Evolutionary conservation across 768 basidiomycete species (phyloP).

Genomic region (Amanita phalloides): DNA sequence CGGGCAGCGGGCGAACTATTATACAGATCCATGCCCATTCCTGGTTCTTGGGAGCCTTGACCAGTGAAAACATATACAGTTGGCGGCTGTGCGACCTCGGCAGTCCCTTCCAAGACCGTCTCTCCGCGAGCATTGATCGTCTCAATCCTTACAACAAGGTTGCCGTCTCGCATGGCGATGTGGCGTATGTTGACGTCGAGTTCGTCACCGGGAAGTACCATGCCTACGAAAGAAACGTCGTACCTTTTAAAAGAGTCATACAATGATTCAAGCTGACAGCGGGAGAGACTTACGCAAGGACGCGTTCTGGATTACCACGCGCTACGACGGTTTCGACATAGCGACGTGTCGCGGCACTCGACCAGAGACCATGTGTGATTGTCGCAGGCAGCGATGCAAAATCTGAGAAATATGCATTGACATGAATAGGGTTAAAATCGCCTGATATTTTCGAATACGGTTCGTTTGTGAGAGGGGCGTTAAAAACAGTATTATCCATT

Average conservation of each 20-base stretch:
- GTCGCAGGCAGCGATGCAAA: constrained; percentile 90
- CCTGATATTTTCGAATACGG: constrained; percentile 94
- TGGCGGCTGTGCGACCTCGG: constrained; percentile 85
- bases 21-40: constrained; percentile 99
- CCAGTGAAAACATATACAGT: constrained; percentile 98
- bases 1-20: constrained; percentile 86
- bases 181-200: constrained; percentile 83
- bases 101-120: constrained; percentile 86
- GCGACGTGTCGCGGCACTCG: constrained; percentile 87
- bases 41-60: constrained; percentile 94
- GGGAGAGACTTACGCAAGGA: constrained; percentile 57
- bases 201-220: constrained; percentile 89
- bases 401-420: constrained; percentile 97
- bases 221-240: constrained; percentile 91
- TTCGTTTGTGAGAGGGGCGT: constrained; percentile 84
- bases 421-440: constrained; percentile 98
- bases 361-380: constrained; percentile 97
- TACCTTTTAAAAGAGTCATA: constrained; percentile 39
- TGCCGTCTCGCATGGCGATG: constrained; percentile 84
- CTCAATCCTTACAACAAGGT: constrained; percentile 84
- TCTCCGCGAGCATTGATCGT: constrained; percentile 79
- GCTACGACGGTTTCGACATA: constrained; percentile 93
- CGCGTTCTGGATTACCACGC: constrained; percentile 85
- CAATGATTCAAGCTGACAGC: constrained; percentile 3
- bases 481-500: constrained; percentile 56